Evolutionary conservation across 306 rosid species (phyloP), one percentile per base, ranked within the genome.

Genomic region (Arachis hypogaea): DNA sequence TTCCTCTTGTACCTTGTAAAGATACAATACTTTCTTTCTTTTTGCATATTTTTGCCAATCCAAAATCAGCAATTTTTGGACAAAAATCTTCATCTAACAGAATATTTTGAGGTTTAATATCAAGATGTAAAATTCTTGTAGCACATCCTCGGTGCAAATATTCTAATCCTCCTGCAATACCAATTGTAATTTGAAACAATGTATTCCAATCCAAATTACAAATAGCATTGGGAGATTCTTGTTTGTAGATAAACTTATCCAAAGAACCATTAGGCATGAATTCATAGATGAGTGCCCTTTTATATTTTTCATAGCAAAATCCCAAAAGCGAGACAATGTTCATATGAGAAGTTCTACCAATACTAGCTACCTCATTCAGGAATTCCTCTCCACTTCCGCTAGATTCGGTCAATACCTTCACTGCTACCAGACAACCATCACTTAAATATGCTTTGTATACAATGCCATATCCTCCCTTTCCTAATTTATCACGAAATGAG

Each of bases 331-430:
- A 57, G 11, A 84, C 86, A 43, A 86, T 14, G 14, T 86, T 86
- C 11, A 81, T 74, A 44, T 86, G 87, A 0, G 86, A 86, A 2
- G 87, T 78, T 76, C 73, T 72, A 3, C 84, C 78, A 57, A 86
- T 86, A 41, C 86, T 86, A 0, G 61, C 80, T n/a, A 86, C 84
- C 69, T 86, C 87, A 44, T 86, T 82, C 6, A 82, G 55, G 38
- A 86, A 81, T 11, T 86, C 87, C 65, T 83, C 85, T 18, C 77
- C 90, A 18, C 60, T 61, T 36, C 77, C 81, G 14, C 72, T 64
- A 0, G 77, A 55, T 5, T 72, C 82, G 0, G 8, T 72, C 3
- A 83, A n/a, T 11, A 81, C 54, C 66, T 86, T 86, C 12, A 83
- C 82, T 0, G 83, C 88, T 7, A 78, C 88, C 2, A 10, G 56